Conservation (phyloP, 163 green algal genomes). For the Scenedesmus sp. region DNA sequence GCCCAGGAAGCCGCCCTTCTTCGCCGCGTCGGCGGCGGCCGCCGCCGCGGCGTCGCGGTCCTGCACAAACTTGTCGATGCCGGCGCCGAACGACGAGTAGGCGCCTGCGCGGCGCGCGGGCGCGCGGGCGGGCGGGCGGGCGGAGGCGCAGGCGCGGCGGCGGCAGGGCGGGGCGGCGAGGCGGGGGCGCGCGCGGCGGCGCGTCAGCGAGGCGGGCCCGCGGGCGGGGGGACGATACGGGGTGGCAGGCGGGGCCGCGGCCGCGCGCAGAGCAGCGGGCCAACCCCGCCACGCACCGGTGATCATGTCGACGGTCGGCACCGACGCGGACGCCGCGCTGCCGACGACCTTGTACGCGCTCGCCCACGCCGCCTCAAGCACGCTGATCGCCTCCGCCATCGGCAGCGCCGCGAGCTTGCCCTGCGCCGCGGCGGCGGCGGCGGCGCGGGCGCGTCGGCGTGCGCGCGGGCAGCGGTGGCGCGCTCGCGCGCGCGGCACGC, state of each 20-base stretch:
- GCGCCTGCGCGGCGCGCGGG: not conserved
- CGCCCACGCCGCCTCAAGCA: slow-evolving; percentile 25
- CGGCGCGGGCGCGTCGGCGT: too few relatives aligned
- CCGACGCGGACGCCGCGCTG: not conserved
- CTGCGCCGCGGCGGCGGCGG: too few relatives aligned
- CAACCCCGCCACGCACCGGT: slow-evolving; percentile 2
- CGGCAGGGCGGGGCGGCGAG: not conserved
- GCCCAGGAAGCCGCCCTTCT: not conserved
- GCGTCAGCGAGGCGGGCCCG: too few relatives aligned
- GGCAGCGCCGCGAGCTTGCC: slow-evolving; percentile 44
- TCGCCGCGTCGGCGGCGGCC: not conserved
- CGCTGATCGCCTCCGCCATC: slow-evolving; percentile 13
- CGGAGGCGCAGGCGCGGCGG: not conserved
- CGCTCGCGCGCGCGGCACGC: too few relatives aligned
- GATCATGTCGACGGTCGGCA: slow-evolving; percentile 42
- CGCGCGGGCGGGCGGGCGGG: not conserved
- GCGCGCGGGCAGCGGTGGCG: too few relatives aligned
- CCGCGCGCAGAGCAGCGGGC: not conserved
- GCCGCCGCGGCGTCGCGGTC: not conserved
- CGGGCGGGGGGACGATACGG: not conserved
- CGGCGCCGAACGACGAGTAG: slow-evolving; percentile 23
- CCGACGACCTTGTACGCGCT: slow-evolving; percentile 43
- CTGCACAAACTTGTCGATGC: slow-evolving; percentile 18
- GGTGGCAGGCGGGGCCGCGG: not conserved
- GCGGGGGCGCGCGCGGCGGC: too few relatives aligned